Base-by-base conservation (phyloP, 1,139 yeast genomes). In the Candida albicans region DNA sequence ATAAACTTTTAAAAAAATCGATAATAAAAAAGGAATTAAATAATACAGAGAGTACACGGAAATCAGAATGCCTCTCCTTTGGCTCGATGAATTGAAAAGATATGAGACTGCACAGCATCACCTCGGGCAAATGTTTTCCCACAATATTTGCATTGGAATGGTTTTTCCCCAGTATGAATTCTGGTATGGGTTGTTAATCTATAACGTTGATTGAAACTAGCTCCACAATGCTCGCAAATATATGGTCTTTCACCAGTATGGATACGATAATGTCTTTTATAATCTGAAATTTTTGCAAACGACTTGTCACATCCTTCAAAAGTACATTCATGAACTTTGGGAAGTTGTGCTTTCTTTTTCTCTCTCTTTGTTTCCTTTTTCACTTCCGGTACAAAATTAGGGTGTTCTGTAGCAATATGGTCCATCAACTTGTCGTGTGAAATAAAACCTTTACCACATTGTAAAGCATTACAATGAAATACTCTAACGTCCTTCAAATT, bases 201-300 rank as follows among this genome's bases (percentile, higher is more conserved):
- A 48, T 61, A 61, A 44, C 58, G 52, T 44, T 61, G 66, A 38
- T 52, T 56, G 43, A 61, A 61, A 18, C 58, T 50, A 3, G 62
- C 61, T 32, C 47, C 48, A 40, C 66, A 61, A 34, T 48, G 45
- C 12, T 47, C 46, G 50, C 65, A 61, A 26, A 51, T 53, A 39
- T 47, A 61, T 7, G 66, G 66, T 27, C 60, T 47, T 37, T 61
- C 66, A 24, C 65, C 68, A 7, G 66, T 55, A 43, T 61, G 66
- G 35, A 57, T 53, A 15, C 65, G 47, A 15, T 44, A 42, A 41
- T 61, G 66, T 39, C 66, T 52, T 8, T 55, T 56, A 46, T 61
- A 54, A 44, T 61, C 66, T 25, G 59, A 53, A 5, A 48, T 44
- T 39, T 61, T 61, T 24, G 53, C 54, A 47, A 60, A 61, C 38